Evolutionary conservation across 768 basidiomycete genomes (phyloP).

Genomic region (Pleurotus pulmonarius): DNA sequence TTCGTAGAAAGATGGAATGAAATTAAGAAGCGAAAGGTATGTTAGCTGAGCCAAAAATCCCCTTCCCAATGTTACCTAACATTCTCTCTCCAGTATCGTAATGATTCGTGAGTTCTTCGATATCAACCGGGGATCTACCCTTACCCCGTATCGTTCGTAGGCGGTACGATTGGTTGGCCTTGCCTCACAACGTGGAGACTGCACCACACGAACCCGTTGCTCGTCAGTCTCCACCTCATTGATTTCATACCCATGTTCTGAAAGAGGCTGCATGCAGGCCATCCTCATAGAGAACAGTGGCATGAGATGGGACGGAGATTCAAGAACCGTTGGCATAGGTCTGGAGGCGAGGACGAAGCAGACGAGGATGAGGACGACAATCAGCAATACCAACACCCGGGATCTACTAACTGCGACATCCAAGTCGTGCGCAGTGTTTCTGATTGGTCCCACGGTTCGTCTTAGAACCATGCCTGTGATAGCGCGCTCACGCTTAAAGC

Average conservation of each 20-base stretch:
- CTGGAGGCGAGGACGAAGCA: constrained; percentile 25
- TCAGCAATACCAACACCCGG: constrained; percentile 34
- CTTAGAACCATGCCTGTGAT: neutral
- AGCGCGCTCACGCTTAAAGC: neutral
- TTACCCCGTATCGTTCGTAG: constrained; percentile 23
- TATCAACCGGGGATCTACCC: neutral
- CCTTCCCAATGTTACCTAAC: neutral
- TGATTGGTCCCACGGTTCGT: constrained; percentile 86
- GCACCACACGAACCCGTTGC: constrained; percentile 67
- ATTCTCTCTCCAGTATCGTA: constrained; percentile 28
- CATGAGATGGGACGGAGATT: constrained; percentile 53
- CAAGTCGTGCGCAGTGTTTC: constrained; percentile 84
- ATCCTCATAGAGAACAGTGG: constrained; percentile 69
- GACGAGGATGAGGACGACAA: constrained; percentile 37
- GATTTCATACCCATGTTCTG: too few relatives aligned
- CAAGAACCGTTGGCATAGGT: constrained; percentile 60
- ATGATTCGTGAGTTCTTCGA: constrained; percentile 40
- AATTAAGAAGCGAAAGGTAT: constrained; percentile 75
- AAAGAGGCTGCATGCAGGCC: constrained; percentile 30
- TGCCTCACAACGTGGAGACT: constrained; percentile 65
- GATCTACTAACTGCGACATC: constrained; percentile 55
- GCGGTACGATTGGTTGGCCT: constrained; percentile 64
- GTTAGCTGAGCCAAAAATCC: constrained; percentile 11
- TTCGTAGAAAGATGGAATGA: constrained; percentile 93
- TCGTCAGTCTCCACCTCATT: constrained; percentile 27